phyloP scores from a whole-genome alignment of 140 eudicot genomes.

The Stevia rebaudiana region DNA sequence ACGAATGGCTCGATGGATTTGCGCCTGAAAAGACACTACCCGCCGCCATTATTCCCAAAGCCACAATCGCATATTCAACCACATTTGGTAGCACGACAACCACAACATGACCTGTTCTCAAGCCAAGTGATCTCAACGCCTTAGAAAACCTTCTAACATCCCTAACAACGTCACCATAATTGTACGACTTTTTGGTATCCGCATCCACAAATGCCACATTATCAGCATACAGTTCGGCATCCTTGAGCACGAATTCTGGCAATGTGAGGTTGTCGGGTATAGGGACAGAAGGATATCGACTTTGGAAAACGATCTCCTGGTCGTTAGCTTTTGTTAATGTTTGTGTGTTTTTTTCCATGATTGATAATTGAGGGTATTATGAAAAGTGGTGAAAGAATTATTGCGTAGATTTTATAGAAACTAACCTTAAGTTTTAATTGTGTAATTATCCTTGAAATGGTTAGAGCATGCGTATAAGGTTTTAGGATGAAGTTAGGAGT shows the following conservation, averaged over 20 bases:
- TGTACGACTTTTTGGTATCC: slow-evolving; percentile 51
- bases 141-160: slow-evolving; percentile 71
- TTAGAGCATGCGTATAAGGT: slow-evolving; percentile 13
- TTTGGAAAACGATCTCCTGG: slow-evolving; percentile 49
- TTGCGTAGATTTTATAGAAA: slow-evolving; percentile 18
- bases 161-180: slow-evolving; percentile 57
- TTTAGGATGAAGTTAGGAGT: slow-evolving; percentile 32
- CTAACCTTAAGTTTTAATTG: neutral
- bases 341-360: slow-evolving; percentile 37
- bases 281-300: slow-evolving; percentile 55
- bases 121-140: slow-evolving; percentile 85
- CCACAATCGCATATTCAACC: slow-evolving; percentile 65
- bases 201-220: slow-evolving; percentile 79
- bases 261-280: slow-evolving; percentile 65
- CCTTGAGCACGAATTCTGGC: slow-evolving; percentile 76
- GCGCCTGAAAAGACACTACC: slow-evolving; percentile 89
- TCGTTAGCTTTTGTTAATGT: slow-evolving; percentile 26
- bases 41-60: slow-evolving; percentile 90
- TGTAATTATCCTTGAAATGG: neutral
- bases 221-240: slow-evolving; percentile 49
- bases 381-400: neutral
- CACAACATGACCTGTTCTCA: slow-evolving; percentile 77
- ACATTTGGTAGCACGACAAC: slow-evolving; percentile 79
- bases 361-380: neutral
- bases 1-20: slow-evolving; percentile 58